Conservation (phyloP, 2,329 filamentous ascomycete species). For the Fusarium denticulatum region DNA sequence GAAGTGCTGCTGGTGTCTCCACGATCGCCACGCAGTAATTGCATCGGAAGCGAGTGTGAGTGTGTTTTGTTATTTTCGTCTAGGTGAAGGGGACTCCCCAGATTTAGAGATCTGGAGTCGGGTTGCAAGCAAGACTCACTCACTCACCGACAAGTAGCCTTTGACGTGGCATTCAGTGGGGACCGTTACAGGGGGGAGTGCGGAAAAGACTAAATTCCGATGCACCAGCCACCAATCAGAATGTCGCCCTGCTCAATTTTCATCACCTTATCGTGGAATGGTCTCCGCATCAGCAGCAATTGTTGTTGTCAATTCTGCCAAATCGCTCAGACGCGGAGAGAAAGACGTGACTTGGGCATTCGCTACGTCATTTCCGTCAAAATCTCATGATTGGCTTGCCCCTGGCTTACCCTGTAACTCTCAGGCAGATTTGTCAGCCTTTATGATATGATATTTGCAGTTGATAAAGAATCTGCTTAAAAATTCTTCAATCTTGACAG, state of each 20-base stretch:
- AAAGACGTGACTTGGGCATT: neutral
- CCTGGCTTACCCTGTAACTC: neutral
- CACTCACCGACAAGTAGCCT: slow-evolving; percentile 39
- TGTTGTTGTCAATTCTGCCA: slow-evolving; percentile 14
- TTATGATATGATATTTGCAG: neutral
- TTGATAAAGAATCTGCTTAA: fast-evolving
- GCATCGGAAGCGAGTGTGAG: slow-evolving; percentile 22
- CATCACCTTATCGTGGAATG: slow-evolving; percentile 12
- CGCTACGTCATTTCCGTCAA: slow-evolving; percentile 6
- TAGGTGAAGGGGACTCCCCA: slow-evolving; percentile 18
- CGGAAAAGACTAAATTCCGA: slow-evolving; percentile 36
- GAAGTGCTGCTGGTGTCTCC: slow-evolving; percentile 39
- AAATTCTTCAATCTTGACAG: neutral
- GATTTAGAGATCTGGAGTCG: slow-evolving; percentile 24
- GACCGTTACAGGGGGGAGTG: slow-evolving; percentile 14
- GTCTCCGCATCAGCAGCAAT: neutral
- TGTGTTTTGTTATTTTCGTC: slow-evolving; percentile 17
- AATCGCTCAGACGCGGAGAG: slow-evolving; percentile 13
- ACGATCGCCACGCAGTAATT: slow-evolving; percentile 40
- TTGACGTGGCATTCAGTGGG: slow-evolving; percentile 38
- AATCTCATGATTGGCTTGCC: neutral
- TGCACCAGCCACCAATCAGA: slow-evolving; percentile 6
- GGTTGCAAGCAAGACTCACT: slow-evolving; percentile 21
- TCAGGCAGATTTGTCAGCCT: neutral
- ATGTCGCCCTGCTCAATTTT: neutral